phyloP scores from a whole-genome alignment of 2,329 filamentous ascomycete genomes.

The Fusarium poae region DNA sequence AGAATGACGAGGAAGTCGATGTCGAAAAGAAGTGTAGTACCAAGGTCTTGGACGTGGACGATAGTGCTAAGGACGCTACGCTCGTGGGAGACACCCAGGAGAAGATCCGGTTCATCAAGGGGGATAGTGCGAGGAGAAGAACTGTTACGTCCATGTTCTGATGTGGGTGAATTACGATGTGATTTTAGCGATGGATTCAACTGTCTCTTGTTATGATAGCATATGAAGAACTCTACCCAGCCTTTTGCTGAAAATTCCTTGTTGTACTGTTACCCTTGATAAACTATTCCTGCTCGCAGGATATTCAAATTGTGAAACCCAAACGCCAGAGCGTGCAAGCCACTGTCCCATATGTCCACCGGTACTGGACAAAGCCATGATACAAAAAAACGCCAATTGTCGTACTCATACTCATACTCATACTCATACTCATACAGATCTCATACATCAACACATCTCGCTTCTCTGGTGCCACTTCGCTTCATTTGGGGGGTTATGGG shows the following conservation, averaged over 20 bases:
- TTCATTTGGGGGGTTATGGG: constrained; percentile 46
- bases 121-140: constrained; percentile 34
- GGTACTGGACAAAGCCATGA: constrained; percentile 7
- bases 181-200: neutral
- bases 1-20: constrained; percentile 43
- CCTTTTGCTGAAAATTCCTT: neutral
- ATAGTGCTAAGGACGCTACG: constrained; percentile 61
- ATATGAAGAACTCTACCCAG: neutral
- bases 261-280: constrained; percentile 2
- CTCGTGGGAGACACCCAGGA: constrained; percentile 53
- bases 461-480: constrained; percentile 44
- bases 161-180: neutral
- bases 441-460: constrained; percentile 40
- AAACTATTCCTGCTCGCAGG: constrained; percentile 5
- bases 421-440: constrained; percentile 32
- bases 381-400: constrained; percentile 27
- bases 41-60: constrained; percentile 59
- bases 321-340: constrained; percentile 25
- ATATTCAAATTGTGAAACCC: constrained; percentile 1
- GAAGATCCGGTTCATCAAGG: constrained; percentile 55
- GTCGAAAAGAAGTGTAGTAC: constrained; percentile 48
- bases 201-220: constrained; percentile 7
- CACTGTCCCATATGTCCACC: constrained; percentile 19
- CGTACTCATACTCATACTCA: constrained; percentile 19
- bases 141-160: constrained; percentile 20